Conservation (phyloP, 805 yeast species). For the Candida verbasci region DNA sequence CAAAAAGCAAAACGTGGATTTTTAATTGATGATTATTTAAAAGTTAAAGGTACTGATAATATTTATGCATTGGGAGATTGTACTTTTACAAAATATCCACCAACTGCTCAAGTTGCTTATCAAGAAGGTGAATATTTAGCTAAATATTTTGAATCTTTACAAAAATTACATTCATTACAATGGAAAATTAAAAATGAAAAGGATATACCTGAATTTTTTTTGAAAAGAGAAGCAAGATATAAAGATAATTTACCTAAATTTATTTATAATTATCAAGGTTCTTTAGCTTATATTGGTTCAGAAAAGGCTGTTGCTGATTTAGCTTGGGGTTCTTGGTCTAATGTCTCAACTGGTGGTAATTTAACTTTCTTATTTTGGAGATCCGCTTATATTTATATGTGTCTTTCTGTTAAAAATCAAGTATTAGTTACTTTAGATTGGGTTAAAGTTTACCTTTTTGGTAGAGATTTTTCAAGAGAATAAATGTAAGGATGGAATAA, state of each 20-base stretch:
- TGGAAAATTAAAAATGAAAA: conserved; percentile 38
- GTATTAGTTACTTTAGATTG: conserved; percentile 83
- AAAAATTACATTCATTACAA: conserved; percentile 56
- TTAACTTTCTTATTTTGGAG: conserved; percentile 93
- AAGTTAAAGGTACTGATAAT: conserved; percentile 76
- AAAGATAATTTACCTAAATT: conserved; percentile 53
- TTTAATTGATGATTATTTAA: conserved; percentile 74
- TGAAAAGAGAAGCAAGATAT: conserved; percentile 42
- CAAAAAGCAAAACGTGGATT: conserved; percentile 87
- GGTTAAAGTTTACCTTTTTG: conserved; percentile 81
- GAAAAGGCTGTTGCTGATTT: conserved; percentile 94
- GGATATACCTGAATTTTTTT: conserved; percentile 39
- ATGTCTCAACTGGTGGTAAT: conserved; percentile 77
- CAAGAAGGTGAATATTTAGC: conserved; percentile 88
- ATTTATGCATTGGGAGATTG: conserved; percentile 94
- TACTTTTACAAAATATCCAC: conserved; percentile 85
- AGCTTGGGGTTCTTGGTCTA: conserved; percentile 72
- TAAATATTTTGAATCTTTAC: conserved; percentile 58
- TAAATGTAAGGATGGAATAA: no score
- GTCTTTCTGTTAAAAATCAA: conserved; percentile 84
- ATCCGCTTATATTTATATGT: conserved; percentile 88
- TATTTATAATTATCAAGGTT: conserved; percentile 84
- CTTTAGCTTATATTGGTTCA: conserved; percentile 89
- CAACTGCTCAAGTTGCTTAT: conserved; percentile 97
- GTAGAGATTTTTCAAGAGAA: conserved; percentile 91